A percentile compares a stretch with the other conserved stretches of the same genome.
Evolutionary conservation across 108 stramenopile species (phyloP).

Genomic region (Cyclotella distinguenda): DNA sequence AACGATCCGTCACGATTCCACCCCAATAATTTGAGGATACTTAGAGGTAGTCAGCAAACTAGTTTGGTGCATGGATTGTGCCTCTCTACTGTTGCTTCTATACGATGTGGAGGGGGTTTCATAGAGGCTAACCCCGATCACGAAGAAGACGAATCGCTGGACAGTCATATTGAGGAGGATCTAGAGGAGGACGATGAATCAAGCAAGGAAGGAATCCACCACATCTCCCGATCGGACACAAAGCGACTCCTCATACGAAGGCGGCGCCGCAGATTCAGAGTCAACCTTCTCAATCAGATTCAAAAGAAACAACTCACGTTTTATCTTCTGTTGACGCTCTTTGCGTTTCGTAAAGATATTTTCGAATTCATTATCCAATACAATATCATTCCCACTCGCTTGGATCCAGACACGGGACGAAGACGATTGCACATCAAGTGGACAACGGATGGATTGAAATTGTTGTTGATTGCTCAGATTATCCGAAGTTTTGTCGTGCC

Average conservation of each 20-base stretch:
- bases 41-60: no score
- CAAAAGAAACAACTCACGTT: neutral
- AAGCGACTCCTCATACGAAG: neutral
- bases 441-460: constrained; percentile 51
- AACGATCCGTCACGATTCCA: no score
- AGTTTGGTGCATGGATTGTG: no score
- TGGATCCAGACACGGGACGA: constrained; percentile 13
- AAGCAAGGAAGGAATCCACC: neutral
- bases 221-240: neutral
- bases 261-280: neutral
- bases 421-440: constrained; percentile 21
- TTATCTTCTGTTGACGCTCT: constrained; percentile 43
- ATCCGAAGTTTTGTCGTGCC: constrained; percentile 34
- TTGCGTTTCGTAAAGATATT: constrained; percentile 72
- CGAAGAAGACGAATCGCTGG: neutral
- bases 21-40: no score
- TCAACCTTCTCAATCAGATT: neutral
- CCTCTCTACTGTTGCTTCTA: no score
- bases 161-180: neutral
- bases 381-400: constrained; percentile 4
- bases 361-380: constrained; percentile 12
- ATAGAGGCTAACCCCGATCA: neutral
- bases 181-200: neutral
- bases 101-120: neutral
- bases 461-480: constrained; percentile 53